phyloP scores from a whole-genome alignment of 495 filamentous ascomycete species.

The Endocarpon pusillum region DNA sequence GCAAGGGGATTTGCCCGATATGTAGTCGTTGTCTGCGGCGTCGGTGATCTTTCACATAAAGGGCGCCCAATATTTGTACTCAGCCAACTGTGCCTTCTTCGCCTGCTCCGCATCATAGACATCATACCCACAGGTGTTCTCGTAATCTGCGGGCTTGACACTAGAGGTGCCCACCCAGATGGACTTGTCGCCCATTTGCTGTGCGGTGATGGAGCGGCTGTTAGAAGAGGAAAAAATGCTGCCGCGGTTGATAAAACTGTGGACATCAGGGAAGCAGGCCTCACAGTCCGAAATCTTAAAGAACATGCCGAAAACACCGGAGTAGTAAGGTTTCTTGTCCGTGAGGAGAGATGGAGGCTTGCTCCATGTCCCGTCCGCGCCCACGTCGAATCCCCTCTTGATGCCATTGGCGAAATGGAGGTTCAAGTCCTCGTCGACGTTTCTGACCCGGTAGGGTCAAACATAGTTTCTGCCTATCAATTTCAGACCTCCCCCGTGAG shows the following conservation, averaged over 20 bases:
- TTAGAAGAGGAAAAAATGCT: constrained; percentile 25
- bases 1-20: constrained; percentile 14
- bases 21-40: not conserved
- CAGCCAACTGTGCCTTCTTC: not conserved
- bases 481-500: constrained; percentile 14
- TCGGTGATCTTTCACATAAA: constrained; percentile 8
- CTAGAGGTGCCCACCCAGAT: constrained; percentile 18
- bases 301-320: constrained; percentile 25
- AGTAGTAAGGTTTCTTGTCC: constrained; percentile 29
- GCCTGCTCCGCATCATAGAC: not conserved
- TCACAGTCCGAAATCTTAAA: constrained; percentile 17
- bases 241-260: constrained; percentile 26
- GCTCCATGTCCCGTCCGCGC: constrained; percentile 47
- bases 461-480: constrained; percentile 26
- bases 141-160: constrained; percentile 20
- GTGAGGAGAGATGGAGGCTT: constrained; percentile 31
- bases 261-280: constrained; percentile 15
- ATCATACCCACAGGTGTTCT: too few species aligned
- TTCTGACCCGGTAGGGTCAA: constrained; percentile 7
- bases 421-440: constrained; percentile 6
- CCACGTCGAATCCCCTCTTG: constrained; percentile 29
- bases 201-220: constrained; percentile 21
- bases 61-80: constrained; percentile 14
- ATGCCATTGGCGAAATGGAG: constrained; percentile 14
- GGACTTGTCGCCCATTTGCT: constrained; percentile 29